Conservation (phyloP, 1,284 basidiomycete species). For the Sutorius eximius region DNA sequence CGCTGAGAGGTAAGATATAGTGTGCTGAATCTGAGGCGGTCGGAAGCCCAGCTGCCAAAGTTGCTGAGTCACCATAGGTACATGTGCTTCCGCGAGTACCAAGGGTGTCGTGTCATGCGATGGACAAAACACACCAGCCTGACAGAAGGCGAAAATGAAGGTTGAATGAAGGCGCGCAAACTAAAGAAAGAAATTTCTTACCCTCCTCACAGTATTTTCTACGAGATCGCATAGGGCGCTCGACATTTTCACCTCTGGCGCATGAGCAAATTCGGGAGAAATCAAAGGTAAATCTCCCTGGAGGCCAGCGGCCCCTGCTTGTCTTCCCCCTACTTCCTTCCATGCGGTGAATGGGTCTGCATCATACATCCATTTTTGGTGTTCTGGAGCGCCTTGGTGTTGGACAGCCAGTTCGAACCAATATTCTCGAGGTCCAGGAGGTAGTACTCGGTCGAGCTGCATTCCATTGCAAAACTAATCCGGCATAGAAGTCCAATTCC, state of each 20-base stretch:
- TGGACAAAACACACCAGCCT: constrained; percentile 56
- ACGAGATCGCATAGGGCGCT: constrained; percentile 74
- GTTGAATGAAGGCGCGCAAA: neutral
- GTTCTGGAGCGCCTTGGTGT: constrained; percentile 65
- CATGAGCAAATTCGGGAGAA: constrained; percentile 58
- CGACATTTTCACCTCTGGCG: constrained; percentile 87
- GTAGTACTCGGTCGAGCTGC: constrained; percentile 73
- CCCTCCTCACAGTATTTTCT: constrained; percentile 82
- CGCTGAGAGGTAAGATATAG: constrained; percentile 51
- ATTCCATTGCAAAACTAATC: constrained; percentile 77
- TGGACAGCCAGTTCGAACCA: constrained; percentile 77
- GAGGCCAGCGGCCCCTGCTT: constrained; percentile 44
- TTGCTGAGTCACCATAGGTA: constrained; percentile 42
- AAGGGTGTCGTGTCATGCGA: constrained; percentile 47
- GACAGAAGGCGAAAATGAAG: neutral
- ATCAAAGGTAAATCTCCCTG: constrained; percentile 20
- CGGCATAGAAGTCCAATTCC: constrained; percentile 11
- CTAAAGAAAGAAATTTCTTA: constrained; percentile 23
- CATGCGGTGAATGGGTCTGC: constrained; percentile 80
- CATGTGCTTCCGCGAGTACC: constrained; percentile 49
- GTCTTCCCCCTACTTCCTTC: constrained; percentile 64
- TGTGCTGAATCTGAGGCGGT: constrained; percentile 47
- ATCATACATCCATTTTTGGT: constrained; percentile 82
- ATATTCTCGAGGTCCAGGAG: constrained; percentile 79
- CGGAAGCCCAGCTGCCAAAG: constrained; percentile 61